Percentiles rank a stretch among this genome's conserved stretches.
Evolutionary conservation across 768 basidiomycete genomes (phyloP).

Genomic region (Macrolepiota dolichaula): DNA sequence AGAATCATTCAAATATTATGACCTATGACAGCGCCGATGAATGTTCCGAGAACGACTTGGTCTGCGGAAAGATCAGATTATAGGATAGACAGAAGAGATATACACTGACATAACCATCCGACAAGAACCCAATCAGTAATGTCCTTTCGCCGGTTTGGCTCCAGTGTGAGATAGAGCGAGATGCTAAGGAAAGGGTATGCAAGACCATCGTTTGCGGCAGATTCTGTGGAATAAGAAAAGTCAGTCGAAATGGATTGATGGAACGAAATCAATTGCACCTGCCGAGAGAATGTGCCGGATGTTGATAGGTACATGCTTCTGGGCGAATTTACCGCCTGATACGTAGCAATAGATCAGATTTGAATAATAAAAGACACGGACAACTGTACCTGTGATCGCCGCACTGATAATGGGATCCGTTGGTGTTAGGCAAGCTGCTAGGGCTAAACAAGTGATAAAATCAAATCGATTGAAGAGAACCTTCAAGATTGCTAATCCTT

Average conservation of each 20-base stretch:
- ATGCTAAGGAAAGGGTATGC: conserved; percentile 91
- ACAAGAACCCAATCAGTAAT: conserved; percentile 84
- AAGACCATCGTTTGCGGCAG: conserved; percentile 93
- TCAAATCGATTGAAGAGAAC: conserved; percentile 68
- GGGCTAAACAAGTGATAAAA: conserved; percentile 75
- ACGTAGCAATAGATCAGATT: not conserved
- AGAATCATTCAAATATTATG: conserved; percentile 16
- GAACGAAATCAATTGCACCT: not conserved
- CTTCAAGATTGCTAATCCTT: conserved; percentile 53
- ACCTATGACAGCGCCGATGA: conserved; percentile 59
- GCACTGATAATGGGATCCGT: conserved; percentile 95
- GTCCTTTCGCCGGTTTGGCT: conserved; percentile 57
- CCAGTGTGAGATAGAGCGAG: conserved; percentile 81
- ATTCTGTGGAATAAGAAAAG: conserved; percentile 42
- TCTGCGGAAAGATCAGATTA: conserved; percentile 38
- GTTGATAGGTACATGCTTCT: conserved; percentile 66
- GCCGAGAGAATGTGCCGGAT: conserved; percentile 81
- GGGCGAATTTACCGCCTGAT: conserved; percentile 63
- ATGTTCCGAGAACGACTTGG: conserved; percentile 73
- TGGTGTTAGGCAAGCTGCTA: conserved; percentile 88
- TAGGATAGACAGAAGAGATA: not conserved
- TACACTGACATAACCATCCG: conserved; percentile 70
- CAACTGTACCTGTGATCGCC: conserved; percentile 61
- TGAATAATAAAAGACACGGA: not conserved
- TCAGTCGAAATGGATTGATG: not conserved